These are phyloP conservation scores for Tremellales sp. DNA, from an alignment of 1,284 basidiomycete species.

Conservation along the genomic window DNA sequence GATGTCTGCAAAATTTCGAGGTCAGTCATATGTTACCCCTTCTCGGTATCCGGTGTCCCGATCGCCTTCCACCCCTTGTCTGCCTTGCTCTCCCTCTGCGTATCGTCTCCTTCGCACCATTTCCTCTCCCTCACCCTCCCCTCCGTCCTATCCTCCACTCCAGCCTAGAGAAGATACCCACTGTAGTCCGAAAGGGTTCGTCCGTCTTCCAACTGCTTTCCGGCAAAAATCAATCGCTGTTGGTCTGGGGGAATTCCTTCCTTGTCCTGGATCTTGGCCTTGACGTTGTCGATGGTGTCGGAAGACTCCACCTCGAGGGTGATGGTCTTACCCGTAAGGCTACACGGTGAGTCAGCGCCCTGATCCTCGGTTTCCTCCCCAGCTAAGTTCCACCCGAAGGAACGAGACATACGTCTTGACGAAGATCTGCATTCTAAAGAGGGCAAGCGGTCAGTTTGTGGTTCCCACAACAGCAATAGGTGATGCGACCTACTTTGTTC, in stretches of 20 bases:
- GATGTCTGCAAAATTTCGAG: conserved; percentile 57
- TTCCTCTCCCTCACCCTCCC: not conserved
- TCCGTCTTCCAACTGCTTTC: conserved; percentile 95
- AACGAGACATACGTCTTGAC: conserved; percentile 52
- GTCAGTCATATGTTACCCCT: not conserved
- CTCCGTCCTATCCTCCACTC: not conserved
- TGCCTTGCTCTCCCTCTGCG: not conserved
- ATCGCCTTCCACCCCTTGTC: not conserved
- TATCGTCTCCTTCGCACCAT: not conserved
- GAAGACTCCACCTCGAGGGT: conserved; percentile 58
- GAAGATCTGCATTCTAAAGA: conserved; percentile 57
- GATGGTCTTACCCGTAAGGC: conserved; percentile 57
- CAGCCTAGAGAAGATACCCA: conserved; percentile 24
- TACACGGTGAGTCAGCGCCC: conserved; percentile 52
- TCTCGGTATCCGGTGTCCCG: not conserved
- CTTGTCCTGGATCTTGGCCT: conserved; percentile 59
- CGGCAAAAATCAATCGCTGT: conserved; percentile 89
- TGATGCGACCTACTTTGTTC: too few species aligned
- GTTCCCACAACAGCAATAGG: too few species aligned
- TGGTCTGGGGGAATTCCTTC: conserved; percentile 84
- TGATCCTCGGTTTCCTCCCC: too few species aligned
- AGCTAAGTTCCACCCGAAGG: too few species aligned
- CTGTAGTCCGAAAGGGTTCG: conserved; percentile 90
- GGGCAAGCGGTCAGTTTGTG: too few species aligned
- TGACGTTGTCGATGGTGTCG: conserved; percentile 62